phyloP scores from a whole-genome alignment of 805 yeast genomes.

The Priceomyces haplophilus region DNA sequence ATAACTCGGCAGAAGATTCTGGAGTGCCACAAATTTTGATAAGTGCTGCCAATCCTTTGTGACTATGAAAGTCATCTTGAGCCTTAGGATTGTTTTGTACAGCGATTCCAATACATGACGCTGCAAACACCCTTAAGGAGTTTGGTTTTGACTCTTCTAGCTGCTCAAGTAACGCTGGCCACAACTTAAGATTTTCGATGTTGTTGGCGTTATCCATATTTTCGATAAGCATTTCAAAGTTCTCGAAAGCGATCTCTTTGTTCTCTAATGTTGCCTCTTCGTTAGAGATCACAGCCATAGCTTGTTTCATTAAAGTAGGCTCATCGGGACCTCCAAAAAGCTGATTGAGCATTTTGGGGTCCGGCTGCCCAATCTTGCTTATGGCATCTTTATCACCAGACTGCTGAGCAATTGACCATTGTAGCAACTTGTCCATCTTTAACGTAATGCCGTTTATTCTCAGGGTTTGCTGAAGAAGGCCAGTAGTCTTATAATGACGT shows the following conservation, averaged over 20 bases:
- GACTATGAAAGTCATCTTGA: conserved; percentile 62
- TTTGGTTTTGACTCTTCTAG: conserved; percentile 40
- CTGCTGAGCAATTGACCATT: conserved; percentile 87
- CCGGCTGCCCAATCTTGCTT: conserved; percentile 63
- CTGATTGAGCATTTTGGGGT: conserved; percentile 75
- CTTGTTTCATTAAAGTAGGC: conserved; percentile 79
- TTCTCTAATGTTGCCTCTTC: conserved; percentile 60
- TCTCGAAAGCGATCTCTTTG: conserved; percentile 77
- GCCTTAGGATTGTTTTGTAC: conserved; percentile 84
- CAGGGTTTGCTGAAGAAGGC: neutral
- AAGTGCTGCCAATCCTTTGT: conserved; percentile 47
- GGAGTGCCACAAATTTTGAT: conserved; percentile 38
- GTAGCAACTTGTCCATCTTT: conserved; percentile 80
- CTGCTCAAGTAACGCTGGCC: conserved; percentile 66
- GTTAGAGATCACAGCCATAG: conserved; percentile 56
- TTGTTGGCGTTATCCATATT: conserved; percentile 93
- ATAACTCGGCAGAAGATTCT: conserved; percentile 26
- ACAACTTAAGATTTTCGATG: conserved; percentile 74
- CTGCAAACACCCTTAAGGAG: conserved; percentile 53
- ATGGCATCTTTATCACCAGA: conserved; percentile 69
- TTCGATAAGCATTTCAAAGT: conserved; percentile 90
- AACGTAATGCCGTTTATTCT: neutral
- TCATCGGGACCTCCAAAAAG: conserved; percentile 83
- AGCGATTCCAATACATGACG: conserved; percentile 82
- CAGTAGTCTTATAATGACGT: neutral